phyloP scores from a whole-genome alignment of 2,329 filamentous ascomycete species.

The Chaetothyriales sp. region DNA sequence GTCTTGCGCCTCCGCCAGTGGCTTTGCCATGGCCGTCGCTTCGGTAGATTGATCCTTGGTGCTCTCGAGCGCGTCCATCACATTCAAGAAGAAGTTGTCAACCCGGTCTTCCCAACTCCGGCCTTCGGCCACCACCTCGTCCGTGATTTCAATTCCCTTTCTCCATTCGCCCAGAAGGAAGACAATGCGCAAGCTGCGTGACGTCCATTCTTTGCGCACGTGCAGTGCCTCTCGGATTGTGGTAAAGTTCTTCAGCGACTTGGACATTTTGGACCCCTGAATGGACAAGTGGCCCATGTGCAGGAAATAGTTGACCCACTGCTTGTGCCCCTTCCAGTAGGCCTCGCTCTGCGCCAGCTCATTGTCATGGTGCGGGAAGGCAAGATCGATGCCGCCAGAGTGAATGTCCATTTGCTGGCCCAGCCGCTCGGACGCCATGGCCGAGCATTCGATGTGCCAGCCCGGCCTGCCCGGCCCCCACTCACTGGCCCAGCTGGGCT shows the following conservation, averaged over 20 bases:
- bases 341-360: constrained; percentile 82
- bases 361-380: constrained; percentile 87
- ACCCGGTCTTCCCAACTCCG: constrained; percentile 69
- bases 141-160: constrained; percentile 80
- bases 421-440: constrained; percentile 84
- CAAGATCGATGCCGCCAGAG: constrained; percentile 80
- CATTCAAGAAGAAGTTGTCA: constrained; percentile 48
- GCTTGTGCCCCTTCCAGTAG: constrained; percentile 51
- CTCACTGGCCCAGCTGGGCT: constrained; percentile 76
- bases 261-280: constrained; percentile 87
- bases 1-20: constrained; percentile 41
- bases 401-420: constrained; percentile 82
- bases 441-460: constrained; percentile 95
- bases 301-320: constrained; percentile 92
- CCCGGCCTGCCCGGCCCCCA: constrained; percentile 84
- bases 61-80: constrained; percentile 33
- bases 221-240: constrained; percentile 74
- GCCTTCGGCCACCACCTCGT: constrained; percentile 62
- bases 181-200: constrained; percentile 67
- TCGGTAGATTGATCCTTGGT: constrained; percentile 29
- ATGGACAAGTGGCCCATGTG: constrained; percentile 92
- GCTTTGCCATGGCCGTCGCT: constrained; percentile 24
- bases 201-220: constrained; percentile 52
- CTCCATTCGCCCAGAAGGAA: constrained; percentile 84
- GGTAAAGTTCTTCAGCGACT: constrained; percentile 89